Evolutionary conservation across 257 asterid genomes (phyloP).

Genomic region (Ligustrum vulgare): DNA sequence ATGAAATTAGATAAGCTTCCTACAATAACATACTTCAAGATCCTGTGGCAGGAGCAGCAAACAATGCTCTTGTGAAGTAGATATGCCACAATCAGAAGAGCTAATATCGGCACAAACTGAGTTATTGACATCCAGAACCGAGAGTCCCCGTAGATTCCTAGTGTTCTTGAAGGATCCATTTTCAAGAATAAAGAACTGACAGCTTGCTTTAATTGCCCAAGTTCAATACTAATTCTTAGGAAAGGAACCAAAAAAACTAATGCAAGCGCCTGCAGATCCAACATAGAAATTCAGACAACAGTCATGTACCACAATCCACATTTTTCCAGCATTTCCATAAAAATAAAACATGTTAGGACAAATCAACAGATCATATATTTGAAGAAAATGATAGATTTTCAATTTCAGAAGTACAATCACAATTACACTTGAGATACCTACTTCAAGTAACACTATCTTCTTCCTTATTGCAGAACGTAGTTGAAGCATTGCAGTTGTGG

Average conservation of each 20-base stretch:
- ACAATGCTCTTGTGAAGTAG: constrained; percentile 52
- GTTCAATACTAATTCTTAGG: constrained; percentile 77
- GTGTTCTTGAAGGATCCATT: constrained; percentile 52
- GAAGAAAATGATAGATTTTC: constrained; percentile 1
- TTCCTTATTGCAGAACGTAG: constrained; percentile 57
- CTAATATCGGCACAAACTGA: constrained; percentile 60
- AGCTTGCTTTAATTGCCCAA: constrained; percentile 53
- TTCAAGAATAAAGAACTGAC: constrained; percentile 50
- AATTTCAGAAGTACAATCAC: background rate
- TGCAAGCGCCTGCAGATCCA: constrained; percentile 59
- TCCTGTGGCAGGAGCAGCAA: constrained; percentile 45
- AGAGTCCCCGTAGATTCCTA: constrained; percentile 49
- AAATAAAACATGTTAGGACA: background rate
- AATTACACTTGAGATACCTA: constrained; percentile 27
- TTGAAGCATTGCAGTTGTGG: constrained; percentile 77
- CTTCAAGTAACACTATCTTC: constrained; percentile 70
- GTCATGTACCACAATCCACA: background rate
- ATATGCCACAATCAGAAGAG: constrained; percentile 58
- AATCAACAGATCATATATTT: constrained; percentile 15
- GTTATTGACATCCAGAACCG: constrained; percentile 48
- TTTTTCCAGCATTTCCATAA: background rate
- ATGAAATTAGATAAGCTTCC: constrained; percentile 55
- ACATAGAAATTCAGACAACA: background rate
- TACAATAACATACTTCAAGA: constrained; percentile 49
- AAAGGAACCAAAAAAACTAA: constrained; percentile 71